Evolutionary conservation across 345 rosid species (phyloP).

Genomic region (Eucalyptus marginata): DNA sequence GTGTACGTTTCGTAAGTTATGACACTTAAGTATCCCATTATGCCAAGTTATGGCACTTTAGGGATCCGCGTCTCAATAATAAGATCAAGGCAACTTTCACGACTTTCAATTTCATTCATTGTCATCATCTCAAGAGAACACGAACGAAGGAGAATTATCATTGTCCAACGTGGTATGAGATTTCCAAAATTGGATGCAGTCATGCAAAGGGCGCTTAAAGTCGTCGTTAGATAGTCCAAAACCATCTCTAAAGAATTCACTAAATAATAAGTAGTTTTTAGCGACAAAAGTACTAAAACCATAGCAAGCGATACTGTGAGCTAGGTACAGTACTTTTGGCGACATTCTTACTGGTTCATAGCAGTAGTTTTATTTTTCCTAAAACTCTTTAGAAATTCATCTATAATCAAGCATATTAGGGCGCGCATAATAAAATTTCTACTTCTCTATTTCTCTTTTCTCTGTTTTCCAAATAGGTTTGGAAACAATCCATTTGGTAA

Average conservation of each 20-base stretch:
- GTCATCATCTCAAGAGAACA: neutral
- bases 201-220: neutral
- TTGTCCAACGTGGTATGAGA: neutral
- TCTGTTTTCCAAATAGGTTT: too few relatives aligned
- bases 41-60: too few relatives aligned
- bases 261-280: neutral
- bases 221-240: neutral
- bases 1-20: too few relatives aligned
- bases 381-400: neutral
- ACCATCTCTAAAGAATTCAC: neutral
- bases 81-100: neutral
- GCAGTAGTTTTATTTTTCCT: neutral
- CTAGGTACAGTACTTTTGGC: neutral
- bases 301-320: neutral
- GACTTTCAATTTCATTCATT: neutral
- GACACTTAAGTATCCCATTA: too few relatives aligned
- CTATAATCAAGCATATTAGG: neutral
- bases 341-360: neutral
- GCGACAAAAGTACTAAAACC: neutral
- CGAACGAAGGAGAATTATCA: neutral
- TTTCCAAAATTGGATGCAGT: neutral
- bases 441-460: too few relatives aligned
- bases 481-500: too few relatives aligned
- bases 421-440: too few relatives aligned
- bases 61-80: neutral